phyloP scores from a whole-genome alignment of 768 basidiomycete species.

The Pleurotus salmoneostramineus region DNA sequence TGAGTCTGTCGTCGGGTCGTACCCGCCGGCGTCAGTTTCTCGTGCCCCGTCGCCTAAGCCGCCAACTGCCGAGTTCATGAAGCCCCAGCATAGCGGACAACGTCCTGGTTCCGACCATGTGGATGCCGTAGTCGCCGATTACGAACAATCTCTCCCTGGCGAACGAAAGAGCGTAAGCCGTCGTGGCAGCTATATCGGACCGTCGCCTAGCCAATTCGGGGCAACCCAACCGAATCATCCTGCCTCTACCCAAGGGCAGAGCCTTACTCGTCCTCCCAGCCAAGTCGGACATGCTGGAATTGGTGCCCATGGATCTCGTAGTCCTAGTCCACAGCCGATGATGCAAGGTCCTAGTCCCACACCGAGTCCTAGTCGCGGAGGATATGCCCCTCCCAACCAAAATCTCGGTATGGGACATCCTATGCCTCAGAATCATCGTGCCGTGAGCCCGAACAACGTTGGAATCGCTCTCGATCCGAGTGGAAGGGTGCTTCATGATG shows the following conservation, averaged over 20 bases:
- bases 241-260: conserved; percentile 30
- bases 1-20: conserved; percentile 73
- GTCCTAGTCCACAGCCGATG: conserved; percentile 53
- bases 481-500: conserved; percentile 79
- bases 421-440: conserved; percentile 26
- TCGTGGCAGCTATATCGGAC: conserved; percentile 30
- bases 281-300: conserved; percentile 76
- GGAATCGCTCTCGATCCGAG: conserved; percentile 81
- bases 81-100: conserved; percentile 46
- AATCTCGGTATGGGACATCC: conserved; percentile 1
- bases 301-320: conserved; percentile 68
- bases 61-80: conserved; percentile 75
- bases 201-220: conserved; percentile 21
- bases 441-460: conserved; percentile 74
- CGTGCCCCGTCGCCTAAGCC: conserved; percentile 73
- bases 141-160: conserved; percentile 85
- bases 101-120: conserved; percentile 51
- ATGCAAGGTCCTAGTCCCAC: conserved; percentile 56
- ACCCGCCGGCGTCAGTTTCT: conserved; percentile 53
- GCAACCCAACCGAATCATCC: conserved; percentile 14
- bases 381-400: conserved; percentile 17
- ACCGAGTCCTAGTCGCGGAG: conserved; percentile 29
- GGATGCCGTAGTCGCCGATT: conserved; percentile 70
- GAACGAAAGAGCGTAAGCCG: conserved; percentile 62
- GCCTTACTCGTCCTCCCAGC: conserved; percentile 49